These are phyloP conservation scores for Meyerozyma carpophila DNA, from an alignment of 1,139 yeast species.

Conservation along the genomic window DNA sequence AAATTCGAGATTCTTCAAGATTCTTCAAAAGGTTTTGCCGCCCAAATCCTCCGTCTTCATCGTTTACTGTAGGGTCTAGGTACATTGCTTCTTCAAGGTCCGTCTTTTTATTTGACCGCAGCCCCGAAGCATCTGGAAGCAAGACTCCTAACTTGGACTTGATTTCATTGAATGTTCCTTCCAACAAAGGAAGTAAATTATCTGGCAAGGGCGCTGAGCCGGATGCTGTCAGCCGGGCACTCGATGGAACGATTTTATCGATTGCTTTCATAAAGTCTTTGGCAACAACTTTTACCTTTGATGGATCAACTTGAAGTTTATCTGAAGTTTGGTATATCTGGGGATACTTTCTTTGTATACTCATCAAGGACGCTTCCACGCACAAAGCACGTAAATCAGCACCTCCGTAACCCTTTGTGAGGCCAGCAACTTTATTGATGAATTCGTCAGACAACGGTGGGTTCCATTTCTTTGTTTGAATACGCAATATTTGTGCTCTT, in stretches of 20 bases:
- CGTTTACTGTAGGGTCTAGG: slow-evolving; percentile 52
- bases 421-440: slow-evolving; percentile 60
- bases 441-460: slow-evolving; percentile 62
- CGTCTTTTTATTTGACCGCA: slow-evolving; percentile 35
- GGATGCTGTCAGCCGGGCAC: slow-evolving; percentile 77
- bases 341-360: slow-evolving; percentile 89
- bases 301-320: slow-evolving; percentile 69
- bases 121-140: slow-evolving; percentile 50
- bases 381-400: slow-evolving; percentile 93
- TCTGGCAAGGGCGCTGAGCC: slow-evolving; percentile 78
- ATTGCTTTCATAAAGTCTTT: slow-evolving; percentile 84
- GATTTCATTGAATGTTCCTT: slow-evolving; percentile 43
- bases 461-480: slow-evolving; percentile 87
- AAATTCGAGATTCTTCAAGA: slow-evolving; percentile 62
- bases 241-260: slow-evolving; percentile 85
- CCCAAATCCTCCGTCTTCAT: slow-evolving; percentile 62
- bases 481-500: slow-evolving; percentile 68
- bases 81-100: slow-evolving; percentile 68
- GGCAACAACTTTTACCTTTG: slow-evolving; percentile 69
- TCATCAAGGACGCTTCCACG: slow-evolving; percentile 90
- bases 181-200: slow-evolving; percentile 59
- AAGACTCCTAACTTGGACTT: slow-evolving; percentile 47
- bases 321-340: slow-evolving; percentile 80
- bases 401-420: slow-evolving; percentile 97
- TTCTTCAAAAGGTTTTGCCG: slow-evolving; percentile 58